Base-by-base conservation (phyloP, 2,329 filamentous ascomycete species). In the Lizonia empirigonia region DNA sequence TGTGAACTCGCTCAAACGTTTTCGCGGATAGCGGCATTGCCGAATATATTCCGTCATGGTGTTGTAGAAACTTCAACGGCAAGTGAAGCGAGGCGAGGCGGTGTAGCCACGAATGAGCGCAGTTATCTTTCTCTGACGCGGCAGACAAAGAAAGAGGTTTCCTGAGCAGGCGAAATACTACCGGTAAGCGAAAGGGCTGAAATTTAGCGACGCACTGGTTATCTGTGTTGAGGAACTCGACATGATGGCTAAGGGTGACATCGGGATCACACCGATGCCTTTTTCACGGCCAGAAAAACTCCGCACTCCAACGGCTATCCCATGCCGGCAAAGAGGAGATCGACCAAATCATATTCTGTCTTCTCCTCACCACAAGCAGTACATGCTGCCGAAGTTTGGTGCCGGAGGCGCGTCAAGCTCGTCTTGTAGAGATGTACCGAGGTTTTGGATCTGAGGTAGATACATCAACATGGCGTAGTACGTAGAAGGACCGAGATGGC, bases 11-110 rank as follows among this genome's bases (percentile, higher is more conserved):
- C 22, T 38, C 35, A 52, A 15, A 32, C 41, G 24, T 47, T 27
- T 52, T 47, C 42, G 49, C 49, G 42, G 49, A 41, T 42, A 22
- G 36, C 42, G 42, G 38, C 42, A 30, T 20, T 29, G 42, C 33
- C 37, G 27, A 46, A 39, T 34, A 9, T 26, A 47, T 13, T 38
- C 26, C 37, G 49, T 46, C 49, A 52, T 52, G 49, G 32, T 47
- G 41, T 37, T 52, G 37, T 35, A 22, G 37, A 44, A n/a, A 18
- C 19, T 12, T 18, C 19, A 26, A 26, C 20, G 47, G 49, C 49
- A 52, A 41, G 49, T 52, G 33, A 33, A 33, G 49, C 42, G 49
- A 52, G 26, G 49, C 42, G 49, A 52, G 49, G 38, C 49, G 49
- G 42, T 42, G 42, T 47, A 46, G 42, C 37, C 42, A 27, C 49